Evolutionary conservation across 805 yeast genomes (phyloP), one percentile per base, ranked within the genome.

Genomic region (Clavispora santaluciae): DNA sequence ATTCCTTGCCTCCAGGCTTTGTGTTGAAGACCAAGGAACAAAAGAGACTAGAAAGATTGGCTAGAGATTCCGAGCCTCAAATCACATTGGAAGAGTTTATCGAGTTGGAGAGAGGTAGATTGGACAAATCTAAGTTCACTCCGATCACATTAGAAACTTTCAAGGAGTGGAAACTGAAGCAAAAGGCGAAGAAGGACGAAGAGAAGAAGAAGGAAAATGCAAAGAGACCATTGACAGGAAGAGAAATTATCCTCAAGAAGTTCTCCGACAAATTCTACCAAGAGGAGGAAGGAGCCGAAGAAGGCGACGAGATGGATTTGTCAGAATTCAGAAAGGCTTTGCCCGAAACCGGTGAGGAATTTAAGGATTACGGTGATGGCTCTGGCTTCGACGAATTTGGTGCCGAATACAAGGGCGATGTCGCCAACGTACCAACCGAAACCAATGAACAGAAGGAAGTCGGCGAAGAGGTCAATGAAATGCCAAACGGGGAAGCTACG

Each of bases 11-110:
- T 30, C 90, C 95, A 35, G 99, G 99, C 1, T 95, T 89, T 64
- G 95, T 87, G 43, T 77, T 93, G 68, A 93, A 93, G 74, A 95
- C 99, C 26, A 91, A 90, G 66, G 99, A 93, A 61, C 96, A 93
- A 63, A 84, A 86, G 74, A 77, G 89, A 58, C 68, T 87, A 57
- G 99, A 93, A 64, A 83, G 81, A 56, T 73, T 83, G 61, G 96
- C 95, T 6, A 75, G 79, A 18, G 96, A 87, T 40, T 72, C 77
- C 41, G 87, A 86, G 56, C 96, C 95, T 40, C 83, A 84, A 72
- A 86, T 95, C 56, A 87, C 98, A 1, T 72, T 93, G 56, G 99
- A 93, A 65, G 99, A 95, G 47, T 93, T 93, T 61, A 77, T 93
- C 50, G 99, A 95, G 61, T 80, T 91, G 43, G 99, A 90, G 66